Evolutionary conservation across 441 rosid genomes (phyloP).

Genomic region (Isatis lusitanica): DNA sequence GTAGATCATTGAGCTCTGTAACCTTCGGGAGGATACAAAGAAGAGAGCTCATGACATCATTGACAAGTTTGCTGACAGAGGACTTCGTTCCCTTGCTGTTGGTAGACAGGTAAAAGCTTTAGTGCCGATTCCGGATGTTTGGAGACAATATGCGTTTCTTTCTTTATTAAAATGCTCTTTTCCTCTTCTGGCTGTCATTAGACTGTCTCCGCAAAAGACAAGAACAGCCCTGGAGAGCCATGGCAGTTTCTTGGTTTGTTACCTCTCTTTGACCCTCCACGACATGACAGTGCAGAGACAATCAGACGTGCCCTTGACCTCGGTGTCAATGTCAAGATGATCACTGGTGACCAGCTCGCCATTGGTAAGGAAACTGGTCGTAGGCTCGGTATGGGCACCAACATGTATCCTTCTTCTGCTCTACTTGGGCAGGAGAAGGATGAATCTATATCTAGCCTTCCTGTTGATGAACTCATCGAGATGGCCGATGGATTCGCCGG

Average conservation of each 20-base stretch:
- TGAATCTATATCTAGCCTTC: constrained; percentile 42
- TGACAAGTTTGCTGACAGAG: constrained; percentile 63
- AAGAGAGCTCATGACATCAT: constrained; percentile 58
- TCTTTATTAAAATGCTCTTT: background rate
- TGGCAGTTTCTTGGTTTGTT: constrained; percentile 71
- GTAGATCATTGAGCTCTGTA: constrained; percentile 58
- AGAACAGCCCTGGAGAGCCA: constrained; percentile 55
- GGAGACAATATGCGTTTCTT: constrained; percentile 8
- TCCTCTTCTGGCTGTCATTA: constrained; percentile 25
- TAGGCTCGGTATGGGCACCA: constrained; percentile 78
- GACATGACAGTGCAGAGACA: constrained; percentile 81
- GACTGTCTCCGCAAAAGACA: constrained; percentile 49
- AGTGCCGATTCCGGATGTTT: background rate
- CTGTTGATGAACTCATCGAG: constrained; percentile 67
- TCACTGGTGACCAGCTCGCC: constrained; percentile 75
- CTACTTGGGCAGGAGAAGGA: constrained; percentile 60
- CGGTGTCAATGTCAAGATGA: constrained; percentile 82
- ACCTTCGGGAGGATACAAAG: constrained; percentile 46
- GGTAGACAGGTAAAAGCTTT: constrained; percentile 47
- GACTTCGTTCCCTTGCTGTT: constrained; percentile 61
- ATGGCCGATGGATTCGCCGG: constrained; percentile 83
- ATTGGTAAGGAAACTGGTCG: constrained; percentile 78
- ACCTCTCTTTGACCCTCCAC: constrained; percentile 78
- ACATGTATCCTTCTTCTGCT: constrained; percentile 75
- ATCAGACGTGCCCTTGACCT: constrained; percentile 67